Conservation (phyloP, 208 protist genomes). For the Trypanosoma mega region DNA sequence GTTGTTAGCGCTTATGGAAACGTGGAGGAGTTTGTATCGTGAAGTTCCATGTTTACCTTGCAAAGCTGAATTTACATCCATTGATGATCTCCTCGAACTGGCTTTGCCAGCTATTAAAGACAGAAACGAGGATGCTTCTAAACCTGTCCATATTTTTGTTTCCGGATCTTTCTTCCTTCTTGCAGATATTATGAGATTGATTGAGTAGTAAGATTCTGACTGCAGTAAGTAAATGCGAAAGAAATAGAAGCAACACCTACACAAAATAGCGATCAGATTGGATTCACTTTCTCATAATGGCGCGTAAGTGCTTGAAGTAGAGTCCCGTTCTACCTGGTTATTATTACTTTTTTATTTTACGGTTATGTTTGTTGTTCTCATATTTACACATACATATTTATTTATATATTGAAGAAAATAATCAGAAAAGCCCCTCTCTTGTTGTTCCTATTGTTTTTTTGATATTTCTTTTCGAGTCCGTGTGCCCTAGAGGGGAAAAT, state of each 20-base stretch:
- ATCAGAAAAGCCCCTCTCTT: constrained; percentile 5
- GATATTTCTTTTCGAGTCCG: constrained; percentile 6
- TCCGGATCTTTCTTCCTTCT: constrained; percentile 89
- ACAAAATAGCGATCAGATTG: too few relatives aligned
- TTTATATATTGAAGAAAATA: not conserved
- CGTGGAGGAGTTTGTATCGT: constrained; percentile 68
- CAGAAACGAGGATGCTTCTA: constrained; percentile 44
- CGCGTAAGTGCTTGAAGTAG: too few relatives aligned
- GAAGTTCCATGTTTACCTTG: constrained; percentile 68
- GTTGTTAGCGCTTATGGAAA: constrained; percentile 38
- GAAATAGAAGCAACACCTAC: too few relatives aligned
- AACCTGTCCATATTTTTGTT: constrained; percentile 75
- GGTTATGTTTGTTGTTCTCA: not conserved
- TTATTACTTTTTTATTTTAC: too few relatives aligned
- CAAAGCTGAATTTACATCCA: constrained; percentile 37
- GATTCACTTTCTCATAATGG: too few relatives aligned
- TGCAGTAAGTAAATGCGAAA: too few relatives aligned
- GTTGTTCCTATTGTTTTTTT: constrained; percentile 21
- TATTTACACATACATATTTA: not conserved
- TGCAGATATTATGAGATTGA: constrained; percentile 59
- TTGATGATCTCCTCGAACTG: constrained; percentile 67
- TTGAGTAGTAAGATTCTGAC: constrained; percentile 25
- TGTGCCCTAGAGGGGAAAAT: too few relatives aligned
- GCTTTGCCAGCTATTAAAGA: constrained; percentile 43
- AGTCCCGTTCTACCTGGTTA: too few relatives aligned